Conservation (phyloP, 441 rosid genomes). For the Pelargonium hybrid region DNA sequence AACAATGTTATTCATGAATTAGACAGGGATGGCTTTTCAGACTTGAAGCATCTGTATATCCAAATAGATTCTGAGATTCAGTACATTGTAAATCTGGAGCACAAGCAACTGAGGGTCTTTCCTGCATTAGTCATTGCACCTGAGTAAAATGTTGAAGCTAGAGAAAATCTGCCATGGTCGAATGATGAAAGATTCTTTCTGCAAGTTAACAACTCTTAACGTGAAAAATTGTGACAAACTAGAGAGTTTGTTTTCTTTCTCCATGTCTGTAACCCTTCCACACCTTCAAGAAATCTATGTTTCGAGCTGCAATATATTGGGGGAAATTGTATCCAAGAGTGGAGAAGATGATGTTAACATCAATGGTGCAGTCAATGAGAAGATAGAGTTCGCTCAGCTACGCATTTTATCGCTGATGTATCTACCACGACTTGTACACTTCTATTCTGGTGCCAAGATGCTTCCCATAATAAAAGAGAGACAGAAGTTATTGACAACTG, state of each 20-base stretch:
- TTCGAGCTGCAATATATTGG: background rate
- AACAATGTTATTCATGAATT: conserved; percentile 2
- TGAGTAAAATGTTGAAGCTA: background rate
- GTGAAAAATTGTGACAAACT: conserved; percentile 5
- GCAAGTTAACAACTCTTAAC: conserved; percentile 8
- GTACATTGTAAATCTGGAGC: background rate
- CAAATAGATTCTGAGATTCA: background rate
- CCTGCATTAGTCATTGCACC: background rate
- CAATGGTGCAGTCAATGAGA: background rate
- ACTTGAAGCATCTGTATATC: background rate
- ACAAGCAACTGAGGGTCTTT: background rate
- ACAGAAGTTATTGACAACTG: background rate
- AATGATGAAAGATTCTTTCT: background rate
- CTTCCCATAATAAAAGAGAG: background rate
- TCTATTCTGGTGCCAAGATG: background rate
- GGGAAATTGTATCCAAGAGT: background rate
- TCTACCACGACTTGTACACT: conserved; percentile 11
- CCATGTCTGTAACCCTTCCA: conserved; percentile 1
- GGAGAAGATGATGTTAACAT: background rate
- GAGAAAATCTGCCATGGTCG: background rate
- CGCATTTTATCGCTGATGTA: background rate
- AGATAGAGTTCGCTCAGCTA: conserved; percentile 6
- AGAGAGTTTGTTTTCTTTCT: conserved; percentile 17
- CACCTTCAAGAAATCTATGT: conserved; percentile 15
- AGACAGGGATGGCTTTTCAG: too few relatives aligned